Conservation (phyloP, 225 moss, liverwort and hornwort species). For the Marchantia polymorpha region DNA sequence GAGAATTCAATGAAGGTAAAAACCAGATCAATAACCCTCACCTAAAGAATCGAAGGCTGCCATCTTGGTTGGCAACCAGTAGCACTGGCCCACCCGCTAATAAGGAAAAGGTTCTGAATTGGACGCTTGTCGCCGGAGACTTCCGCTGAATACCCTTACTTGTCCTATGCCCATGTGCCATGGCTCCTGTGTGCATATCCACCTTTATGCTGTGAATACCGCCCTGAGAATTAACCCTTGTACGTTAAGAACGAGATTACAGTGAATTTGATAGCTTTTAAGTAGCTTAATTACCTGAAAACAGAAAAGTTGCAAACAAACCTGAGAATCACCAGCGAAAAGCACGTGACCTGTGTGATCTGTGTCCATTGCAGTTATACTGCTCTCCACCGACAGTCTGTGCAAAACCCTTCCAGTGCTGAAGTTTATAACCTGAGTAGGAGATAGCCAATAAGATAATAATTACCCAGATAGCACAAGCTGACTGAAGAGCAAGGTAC, state of each 20-base stretch:
- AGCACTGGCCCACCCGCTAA: slow-evolving; percentile 89
- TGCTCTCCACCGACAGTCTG: slow-evolving; percentile 76
- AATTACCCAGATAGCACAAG: not conserved
- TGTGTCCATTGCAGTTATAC: slow-evolving; percentile 84
- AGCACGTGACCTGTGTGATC: slow-evolving; percentile 74
- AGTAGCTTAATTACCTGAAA: not conserved
- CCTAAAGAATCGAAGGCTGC: slow-evolving; percentile 92
- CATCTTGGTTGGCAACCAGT: slow-evolving; percentile 84
- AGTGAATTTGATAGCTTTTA: not conserved
- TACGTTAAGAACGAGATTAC: slow-evolving; percentile 7
- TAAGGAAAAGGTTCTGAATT: slow-evolving; percentile 76
- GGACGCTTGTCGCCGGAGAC: slow-evolving; percentile 80
- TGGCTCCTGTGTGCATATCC: slow-evolving; percentile 70
- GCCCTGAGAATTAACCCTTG: slow-evolving; percentile 44
- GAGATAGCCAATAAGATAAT: not conserved
- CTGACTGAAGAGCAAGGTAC: not conserved
- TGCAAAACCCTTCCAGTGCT: slow-evolving; percentile 90
- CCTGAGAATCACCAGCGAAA: slow-evolving; percentile 91
- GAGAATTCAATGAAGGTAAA: not conserved
- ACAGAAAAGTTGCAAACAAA: slow-evolving; percentile 12
- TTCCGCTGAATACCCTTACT: slow-evolving; percentile 71
- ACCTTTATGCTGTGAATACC: slow-evolving; percentile 78
- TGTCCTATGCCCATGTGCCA: slow-evolving; percentile 71
- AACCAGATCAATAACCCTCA: not conserved
- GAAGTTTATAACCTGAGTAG: slow-evolving; percentile 68